These are phyloP conservation scores for Linnemannia exigua DNA, from an alignment of 192 early-diverging fungal species.

Conservation along the genomic window DNA sequence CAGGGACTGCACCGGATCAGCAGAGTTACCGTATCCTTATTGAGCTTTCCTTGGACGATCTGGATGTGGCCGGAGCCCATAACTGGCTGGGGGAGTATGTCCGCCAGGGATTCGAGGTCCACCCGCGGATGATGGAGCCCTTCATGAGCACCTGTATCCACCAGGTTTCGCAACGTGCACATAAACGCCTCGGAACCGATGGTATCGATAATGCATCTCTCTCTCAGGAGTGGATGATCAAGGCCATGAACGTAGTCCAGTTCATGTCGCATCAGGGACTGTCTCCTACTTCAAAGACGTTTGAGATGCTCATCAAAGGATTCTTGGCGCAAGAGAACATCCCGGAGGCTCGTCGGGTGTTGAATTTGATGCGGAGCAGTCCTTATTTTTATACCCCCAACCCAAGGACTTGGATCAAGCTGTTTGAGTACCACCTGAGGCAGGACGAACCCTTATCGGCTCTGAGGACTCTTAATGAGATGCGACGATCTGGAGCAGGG, in stretches of 20 bases:
- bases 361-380: conserved; percentile 24
- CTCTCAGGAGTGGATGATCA: conserved; percentile 40
- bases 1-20: conserved; percentile 18
- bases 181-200: not conserved
- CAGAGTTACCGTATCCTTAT: conserved; percentile 41
- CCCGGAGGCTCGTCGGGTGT: conserved; percentile 14
- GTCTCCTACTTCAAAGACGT: conserved; percentile 6
- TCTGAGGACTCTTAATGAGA: conserved; percentile 26
- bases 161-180: not conserved
- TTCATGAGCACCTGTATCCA: conserved; percentile 36
- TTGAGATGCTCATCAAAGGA: conserved; percentile 35
- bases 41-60: conserved; percentile 10
- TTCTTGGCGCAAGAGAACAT: conserved; percentile 27
- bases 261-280: conserved; percentile 29
- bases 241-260: conserved; percentile 31
- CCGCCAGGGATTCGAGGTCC: conserved; percentile 31
- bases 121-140: conserved; percentile 31
- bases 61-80: conserved; percentile 13
- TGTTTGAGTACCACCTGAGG: conserved; percentile 38
- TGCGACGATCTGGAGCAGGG: conserved; percentile 14
- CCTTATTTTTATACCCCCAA: conserved; percentile 43
- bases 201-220: not conserved
- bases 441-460: conserved; percentile 18
- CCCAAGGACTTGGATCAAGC: conserved; percentile 32
- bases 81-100: conserved; percentile 37